Evolutionary conservation across 2,329 filamentous ascomycete species (phyloP), one percentile per base, ranked within the genome.

Genomic region (Ilyonectria destructans): DNA sequence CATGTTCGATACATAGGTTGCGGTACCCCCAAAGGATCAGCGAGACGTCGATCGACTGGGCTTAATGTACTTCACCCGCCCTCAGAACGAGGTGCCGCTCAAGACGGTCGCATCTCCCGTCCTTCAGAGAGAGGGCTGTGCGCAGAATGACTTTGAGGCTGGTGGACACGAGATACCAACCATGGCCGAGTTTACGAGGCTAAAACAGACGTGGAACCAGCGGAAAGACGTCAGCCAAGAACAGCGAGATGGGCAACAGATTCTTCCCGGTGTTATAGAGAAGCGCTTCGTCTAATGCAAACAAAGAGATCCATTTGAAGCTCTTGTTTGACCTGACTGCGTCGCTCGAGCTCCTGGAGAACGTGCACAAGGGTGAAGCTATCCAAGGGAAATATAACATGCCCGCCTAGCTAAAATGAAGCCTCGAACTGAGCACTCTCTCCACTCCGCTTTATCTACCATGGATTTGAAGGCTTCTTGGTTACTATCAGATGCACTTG

Each of bases 41-140:
- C 59, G n/a, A 7, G 23, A 67, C 40, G 57, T 67, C 2, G 67
- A 69, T 33, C 63, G 67, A 17, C 62, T 69, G 2, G 67, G 67
- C 1, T 29, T 69, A 10, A 43, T 69, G 26, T 69, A 69, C 43
- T 87, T 87, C 76, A 83, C 85, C 6, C 81, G 85, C 0, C 81
- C 81, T 7, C 78, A 81, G 56, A 81, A 82, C 69, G 75, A 80
- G 49, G 73, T 82, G 4, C 69, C 75, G 12, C 71, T 82, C 21
- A 78, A 74, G 60, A 82, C 81, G 0, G 70, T 82, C n/a, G 75
- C 81, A 70, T 80, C 79, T 2, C 80, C 80, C 0, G 68, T 82
- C 8, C 71, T 82, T 8, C 76, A 78, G 72, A 70, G 76, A 2
- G 76, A 74, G 17, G 80, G 79, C 0, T 77, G 70, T 62, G 75